phyloP scores from a whole-genome alignment of 108 stramenopile genomes.

The Schizochytrium sp. region DNA sequence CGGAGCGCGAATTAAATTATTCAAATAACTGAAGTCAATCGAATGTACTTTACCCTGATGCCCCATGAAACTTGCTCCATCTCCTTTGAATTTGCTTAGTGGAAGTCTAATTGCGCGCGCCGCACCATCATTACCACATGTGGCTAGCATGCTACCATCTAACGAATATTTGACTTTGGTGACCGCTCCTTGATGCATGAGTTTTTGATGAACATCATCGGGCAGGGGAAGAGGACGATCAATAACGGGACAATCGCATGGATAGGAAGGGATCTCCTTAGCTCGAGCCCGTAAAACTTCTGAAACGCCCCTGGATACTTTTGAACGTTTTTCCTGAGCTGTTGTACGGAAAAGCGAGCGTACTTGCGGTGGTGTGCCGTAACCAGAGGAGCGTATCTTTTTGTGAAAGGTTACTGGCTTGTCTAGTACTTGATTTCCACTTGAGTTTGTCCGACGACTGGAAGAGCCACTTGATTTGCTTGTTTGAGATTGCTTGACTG shows the following conservation, averaged over 20 bases:
- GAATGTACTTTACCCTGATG: conserved; percentile 52
- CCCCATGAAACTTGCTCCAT: conserved; percentile 2
- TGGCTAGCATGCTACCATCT: neutral
- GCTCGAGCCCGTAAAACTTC: neutral
- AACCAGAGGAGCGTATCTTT: neutral
- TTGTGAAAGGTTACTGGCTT: conserved; percentile 53
- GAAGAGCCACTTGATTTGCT: neutral
- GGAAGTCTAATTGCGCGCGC: neutral
- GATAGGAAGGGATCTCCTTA: neutral
- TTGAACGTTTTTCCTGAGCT: neutral
- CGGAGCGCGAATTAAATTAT: neutral
- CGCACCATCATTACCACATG: neutral
- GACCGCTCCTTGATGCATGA: neutral
- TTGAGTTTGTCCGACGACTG: neutral
- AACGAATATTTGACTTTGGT: neutral
- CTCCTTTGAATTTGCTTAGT: conserved; percentile 34
- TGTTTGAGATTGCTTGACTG: neutral
- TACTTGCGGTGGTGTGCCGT: conserved; percentile 32
- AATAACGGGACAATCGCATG: neutral
- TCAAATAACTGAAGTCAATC: conserved; percentile 13
- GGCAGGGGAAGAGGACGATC: neutral
- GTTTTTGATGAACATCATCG: neutral
- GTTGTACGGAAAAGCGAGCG: neutral
- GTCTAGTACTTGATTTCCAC: neutral
- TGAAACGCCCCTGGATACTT: neutral